These are phyloP conservation scores for Inga laurina DNA, from an alignment of 306 rosid species.

Conservation along the genomic window DNA sequence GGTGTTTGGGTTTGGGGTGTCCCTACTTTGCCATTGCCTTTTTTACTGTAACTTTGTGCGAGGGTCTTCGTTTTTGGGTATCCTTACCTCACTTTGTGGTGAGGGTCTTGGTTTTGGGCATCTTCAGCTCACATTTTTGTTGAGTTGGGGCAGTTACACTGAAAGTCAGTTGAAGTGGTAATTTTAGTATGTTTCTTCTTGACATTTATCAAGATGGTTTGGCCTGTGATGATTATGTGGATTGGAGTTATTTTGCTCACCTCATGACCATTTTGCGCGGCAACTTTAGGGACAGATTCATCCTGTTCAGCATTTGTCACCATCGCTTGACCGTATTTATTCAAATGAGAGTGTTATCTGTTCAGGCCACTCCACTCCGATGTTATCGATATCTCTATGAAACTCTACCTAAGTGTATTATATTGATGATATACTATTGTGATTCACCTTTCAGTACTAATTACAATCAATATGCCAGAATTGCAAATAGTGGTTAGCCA, in stretches of 20 bases:
- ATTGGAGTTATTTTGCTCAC: not conserved
- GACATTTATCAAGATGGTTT: not conserved
- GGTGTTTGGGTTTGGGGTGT: constrained; percentile 12
- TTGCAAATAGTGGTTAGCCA: not conserved
- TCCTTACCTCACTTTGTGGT: not conserved
- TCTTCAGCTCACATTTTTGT: not conserved
- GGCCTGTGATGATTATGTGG: not conserved
- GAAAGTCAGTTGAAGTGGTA: not conserved
- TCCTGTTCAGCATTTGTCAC: not conserved
- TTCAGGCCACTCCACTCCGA: not conserved
- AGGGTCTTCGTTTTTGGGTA: not conserved
- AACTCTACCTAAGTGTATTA: not conserved
- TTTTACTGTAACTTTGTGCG: not conserved
- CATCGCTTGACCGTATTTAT: not conserved
- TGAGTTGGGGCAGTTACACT: not conserved
- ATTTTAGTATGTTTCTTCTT: not conserved
- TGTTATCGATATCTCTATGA: not conserved
- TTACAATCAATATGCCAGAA: not conserved
- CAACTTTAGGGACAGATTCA: not conserved
- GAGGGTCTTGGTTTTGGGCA: not conserved
- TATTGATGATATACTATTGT: not conserved
- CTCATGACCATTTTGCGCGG: not conserved
- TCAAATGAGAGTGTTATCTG: not conserved
- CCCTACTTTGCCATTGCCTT: constrained; percentile 8
- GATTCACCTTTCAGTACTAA: not conserved